Percentiles rank a stretch among this genome's conserved stretches.
Evolutionary conservation across 2,329 filamentous ascomycete species (phyloP).

Genomic region (Aspergillus felis): DNA sequence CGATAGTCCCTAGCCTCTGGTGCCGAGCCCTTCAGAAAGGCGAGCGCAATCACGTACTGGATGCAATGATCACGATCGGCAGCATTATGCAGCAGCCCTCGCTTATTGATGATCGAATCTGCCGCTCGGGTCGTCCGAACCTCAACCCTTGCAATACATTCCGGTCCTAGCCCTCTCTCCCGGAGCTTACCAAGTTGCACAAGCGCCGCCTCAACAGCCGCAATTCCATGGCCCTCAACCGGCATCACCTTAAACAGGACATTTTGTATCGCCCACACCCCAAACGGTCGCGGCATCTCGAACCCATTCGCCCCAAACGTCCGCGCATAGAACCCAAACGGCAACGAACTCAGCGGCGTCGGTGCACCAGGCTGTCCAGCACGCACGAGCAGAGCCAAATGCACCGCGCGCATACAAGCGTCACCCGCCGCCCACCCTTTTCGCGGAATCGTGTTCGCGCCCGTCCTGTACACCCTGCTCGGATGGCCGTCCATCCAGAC

Average conservation of each 20-base stretch:
- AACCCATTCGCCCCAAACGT: slow-evolving; percentile 19
- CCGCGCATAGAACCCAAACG: slow-evolving; percentile 35
- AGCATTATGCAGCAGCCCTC: slow-evolving; percentile 21
- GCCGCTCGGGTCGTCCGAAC: slow-evolving; percentile 29
- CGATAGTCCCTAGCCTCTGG: slow-evolving; percentile 25
- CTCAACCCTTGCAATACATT: slow-evolving; percentile 22
- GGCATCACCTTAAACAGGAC: slow-evolving; percentile 25
- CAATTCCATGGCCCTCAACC: slow-evolving; percentile 32
- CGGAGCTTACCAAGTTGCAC: slow-evolving; percentile 10
- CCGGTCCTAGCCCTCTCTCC: slow-evolving; percentile 9
- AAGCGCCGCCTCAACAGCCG: slow-evolving; percentile 32
- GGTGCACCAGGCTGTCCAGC: slow-evolving; percentile 27
- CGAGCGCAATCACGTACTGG: slow-evolving; percentile 31
- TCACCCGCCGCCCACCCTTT: slow-evolving; percentile 45
- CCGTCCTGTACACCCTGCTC: slow-evolving; percentile 31
- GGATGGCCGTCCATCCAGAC: slow-evolving; percentile 40
- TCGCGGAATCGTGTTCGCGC: slow-evolving; percentile 33
- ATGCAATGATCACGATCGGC: slow-evolving; percentile 38
- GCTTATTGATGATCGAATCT: slow-evolving; percentile 32
- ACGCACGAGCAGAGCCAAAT: slow-evolving; percentile 29
- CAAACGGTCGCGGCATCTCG: slow-evolving; percentile 15
- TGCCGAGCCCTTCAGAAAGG: slow-evolving; percentile 26
- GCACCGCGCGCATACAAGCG: slow-evolving; percentile 39
- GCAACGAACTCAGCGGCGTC: slow-evolving; percentile 26
- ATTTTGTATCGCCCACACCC: slow-evolving; percentile 20